These are phyloP conservation scores for Trichoderma harzianum DNA, from an alignment of 2,329 filamentous ascomycete genomes.

Conservation along the genomic window DNA sequence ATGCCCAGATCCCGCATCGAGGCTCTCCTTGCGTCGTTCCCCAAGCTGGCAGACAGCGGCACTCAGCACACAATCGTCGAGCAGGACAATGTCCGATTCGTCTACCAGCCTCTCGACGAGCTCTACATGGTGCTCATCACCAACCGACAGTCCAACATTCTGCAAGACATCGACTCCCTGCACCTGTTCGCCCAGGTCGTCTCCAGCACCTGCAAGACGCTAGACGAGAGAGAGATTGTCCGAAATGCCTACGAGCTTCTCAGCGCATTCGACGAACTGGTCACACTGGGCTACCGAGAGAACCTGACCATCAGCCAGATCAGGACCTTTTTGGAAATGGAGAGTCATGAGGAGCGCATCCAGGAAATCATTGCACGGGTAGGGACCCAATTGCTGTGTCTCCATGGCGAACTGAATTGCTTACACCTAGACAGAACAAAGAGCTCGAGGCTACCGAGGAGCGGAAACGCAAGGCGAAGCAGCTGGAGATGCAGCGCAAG, in stretches of 20 bases:
- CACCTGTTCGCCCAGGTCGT: conserved; percentile 98
- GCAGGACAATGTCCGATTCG: conserved; percentile 98
- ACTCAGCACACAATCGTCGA: conserved; percentile 98
- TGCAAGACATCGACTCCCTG: conserved; percentile 97
- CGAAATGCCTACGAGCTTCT: conserved; percentile 95
- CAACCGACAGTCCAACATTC: conserved; percentile 98
- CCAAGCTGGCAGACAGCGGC: conserved; percentile 91
- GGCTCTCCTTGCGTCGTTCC: conserved; percentile 92
- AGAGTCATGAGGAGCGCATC: conserved; percentile 97
- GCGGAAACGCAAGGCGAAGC: conserved; percentile 97
- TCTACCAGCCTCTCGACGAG: conserved; percentile 98
- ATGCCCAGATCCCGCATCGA: conserved; percentile 97
- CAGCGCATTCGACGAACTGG: conserved; percentile 94
- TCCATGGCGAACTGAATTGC: conserved; percentile 8
- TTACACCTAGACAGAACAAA: conserved; percentile 69
- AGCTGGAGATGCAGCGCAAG: conserved; percentile 97
- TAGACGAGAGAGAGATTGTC: conserved; percentile 93
- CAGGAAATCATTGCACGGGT: conserved; percentile 95
- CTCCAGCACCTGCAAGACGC: conserved; percentile 88
- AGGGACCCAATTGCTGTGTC: conserved; percentile 31
- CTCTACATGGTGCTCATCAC: conserved; percentile 99
- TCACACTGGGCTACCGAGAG: conserved; percentile 92
- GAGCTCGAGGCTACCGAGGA: conserved; percentile 97
- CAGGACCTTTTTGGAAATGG: conserved; percentile 99
- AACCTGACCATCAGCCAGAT: conserved; percentile 96